phyloP scores from a whole-genome alignment of 495 filamentous ascomycete species.

The Poronia punctata region DNA sequence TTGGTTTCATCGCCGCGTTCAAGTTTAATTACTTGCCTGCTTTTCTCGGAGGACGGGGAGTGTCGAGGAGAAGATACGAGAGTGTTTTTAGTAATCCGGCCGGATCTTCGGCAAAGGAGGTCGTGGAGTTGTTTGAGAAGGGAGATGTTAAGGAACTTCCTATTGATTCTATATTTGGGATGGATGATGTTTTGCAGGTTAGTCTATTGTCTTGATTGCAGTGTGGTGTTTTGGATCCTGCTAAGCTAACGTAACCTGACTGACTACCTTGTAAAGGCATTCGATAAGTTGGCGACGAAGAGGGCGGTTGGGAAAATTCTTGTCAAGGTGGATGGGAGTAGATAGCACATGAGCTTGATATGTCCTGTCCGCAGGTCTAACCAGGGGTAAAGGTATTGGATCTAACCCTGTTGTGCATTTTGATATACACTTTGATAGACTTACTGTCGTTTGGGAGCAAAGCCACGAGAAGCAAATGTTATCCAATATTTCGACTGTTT shows the following conservation, averaged over 20 bases:
- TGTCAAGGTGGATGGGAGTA: conserved; percentile 14
- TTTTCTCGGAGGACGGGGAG: conserved; percentile 10
- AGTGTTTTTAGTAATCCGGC: conserved; percentile 12
- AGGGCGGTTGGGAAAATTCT: conserved; percentile 15
- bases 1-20: conserved; percentile 4
- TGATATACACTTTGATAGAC: too few relatives aligned
- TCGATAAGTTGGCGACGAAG: conserved; percentile 9
- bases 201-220: too few relatives aligned
- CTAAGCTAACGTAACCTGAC: too few relatives aligned
- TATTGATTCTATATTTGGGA: conserved; percentile 10
- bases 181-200: conserved; percentile 10
- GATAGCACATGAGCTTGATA: too few relatives aligned
- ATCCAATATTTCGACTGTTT: too few relatives aligned
- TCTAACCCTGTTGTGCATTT: too few relatives aligned
- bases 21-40: conserved; percentile 10
- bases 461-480: too few relatives aligned
- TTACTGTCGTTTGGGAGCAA: too few relatives aligned
- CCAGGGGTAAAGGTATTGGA: too few relatives aligned
- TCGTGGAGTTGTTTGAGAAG: conserved; percentile 7
- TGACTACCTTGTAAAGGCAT: conserved; percentile 7
- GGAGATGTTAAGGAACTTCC: conserved; percentile 13
- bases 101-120: conserved; percentile 10
- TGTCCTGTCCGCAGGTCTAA: too few relatives aligned
- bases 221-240: too few relatives aligned
- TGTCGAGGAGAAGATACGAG: conserved; percentile 4